Evolutionary conservation across 2,329 filamentous ascomycete genomes (phyloP).

Genomic region (Pseudocercospora pini-densiflorae): DNA sequence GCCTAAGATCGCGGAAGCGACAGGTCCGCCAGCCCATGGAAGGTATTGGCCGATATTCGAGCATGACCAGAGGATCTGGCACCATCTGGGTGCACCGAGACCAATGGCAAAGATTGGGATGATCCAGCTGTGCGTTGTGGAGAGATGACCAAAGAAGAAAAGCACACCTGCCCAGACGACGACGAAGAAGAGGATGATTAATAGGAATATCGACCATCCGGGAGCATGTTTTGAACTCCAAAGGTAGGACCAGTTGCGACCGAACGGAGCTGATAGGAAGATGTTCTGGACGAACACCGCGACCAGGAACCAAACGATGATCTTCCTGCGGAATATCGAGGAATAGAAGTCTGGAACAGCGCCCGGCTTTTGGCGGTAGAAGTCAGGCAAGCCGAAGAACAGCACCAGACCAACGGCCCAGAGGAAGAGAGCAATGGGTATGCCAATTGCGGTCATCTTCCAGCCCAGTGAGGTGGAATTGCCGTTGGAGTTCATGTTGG

Average conservation of each 20-base stretch:
- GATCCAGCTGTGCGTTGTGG: conserved; percentile 67
- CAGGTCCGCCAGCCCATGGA: conserved; percentile 63
- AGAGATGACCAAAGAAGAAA: conserved; percentile 58
- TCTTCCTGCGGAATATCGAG: conserved; percentile 65
- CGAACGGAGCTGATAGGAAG: conserved; percentile 68
- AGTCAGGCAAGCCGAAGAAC: conserved; percentile 66
- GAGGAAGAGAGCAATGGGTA: conserved; percentile 62
- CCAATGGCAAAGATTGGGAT: conserved; percentile 69
- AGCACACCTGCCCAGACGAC: conserved; percentile 61
- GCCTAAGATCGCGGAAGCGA: conserved; percentile 60
- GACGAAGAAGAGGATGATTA: conserved; percentile 61
- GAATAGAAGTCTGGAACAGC: conserved; percentile 69
- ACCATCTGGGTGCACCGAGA: conserved; percentile 68
- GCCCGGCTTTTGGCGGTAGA: conserved; percentile 68
- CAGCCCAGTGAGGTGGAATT: conserved; percentile 36
- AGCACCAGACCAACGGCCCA: conserved; percentile 61
- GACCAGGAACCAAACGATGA: conserved; percentile 70
- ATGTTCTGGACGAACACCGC: conserved; percentile 69
- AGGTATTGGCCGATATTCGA: conserved; percentile 65
- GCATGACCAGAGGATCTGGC: conserved; percentile 69
- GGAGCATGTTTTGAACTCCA: conserved; percentile 62
- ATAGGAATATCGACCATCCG: conserved; percentile 60
- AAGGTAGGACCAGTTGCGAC: conserved; percentile 69
- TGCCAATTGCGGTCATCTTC: conserved; percentile 54
- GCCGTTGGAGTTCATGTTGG: conserved; percentile 50